Evolutionary conservation across 176 grass and related monocot genomes (phyloP), one percentile per base, ranked within the genome.

Genomic region (Dactylis glomerata): DNA sequence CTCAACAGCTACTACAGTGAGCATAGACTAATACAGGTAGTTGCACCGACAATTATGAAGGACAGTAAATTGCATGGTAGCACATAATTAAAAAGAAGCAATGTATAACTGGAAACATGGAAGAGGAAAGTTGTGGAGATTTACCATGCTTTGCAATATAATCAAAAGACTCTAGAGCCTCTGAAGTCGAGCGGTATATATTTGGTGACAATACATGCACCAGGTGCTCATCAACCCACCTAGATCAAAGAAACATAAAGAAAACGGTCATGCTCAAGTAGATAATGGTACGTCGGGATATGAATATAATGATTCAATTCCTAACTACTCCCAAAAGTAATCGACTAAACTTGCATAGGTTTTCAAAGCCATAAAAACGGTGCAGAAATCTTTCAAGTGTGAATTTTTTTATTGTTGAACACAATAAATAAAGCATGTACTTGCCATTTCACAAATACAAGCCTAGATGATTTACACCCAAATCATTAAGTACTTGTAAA

Each of bases 121-220:
- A 76, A 30, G 6, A 75, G 17, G 24, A 46, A 50, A 51, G 8
- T 45, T 64, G n/a, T 62, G 52, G 2, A 15, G 0, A 32, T 9
- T 83, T 90, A 98, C 96, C 96, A 83, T 93, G 42, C 84, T 95
- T 92, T 71, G 96, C 69, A 73, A 98, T 95, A 80, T 98, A 98
- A 81, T 98, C 92, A 90, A 98, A 98, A 51, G 96, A 98, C 87
- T 98, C 93, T 75, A 98, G 83, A 65, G 93, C 93, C 84, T 98
- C 96, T 0, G 93, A 84, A 83, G 93, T 92, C 40, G 89, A 93
- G 71, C 96, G 81, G 45, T 98, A 98, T 87, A 98, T 98, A 78
- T 98, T 98, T 86, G 96, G 96, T 41, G 96, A 98, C 63, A 98
- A 83, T 11, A 92, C 68, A 51, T 95, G 96, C 70, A 98, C 96